These are phyloP conservation scores for Leccinum ponderosum DNA, from an alignment of 1,284 basidiomycete genomes.

Conservation along the genomic window DNA sequence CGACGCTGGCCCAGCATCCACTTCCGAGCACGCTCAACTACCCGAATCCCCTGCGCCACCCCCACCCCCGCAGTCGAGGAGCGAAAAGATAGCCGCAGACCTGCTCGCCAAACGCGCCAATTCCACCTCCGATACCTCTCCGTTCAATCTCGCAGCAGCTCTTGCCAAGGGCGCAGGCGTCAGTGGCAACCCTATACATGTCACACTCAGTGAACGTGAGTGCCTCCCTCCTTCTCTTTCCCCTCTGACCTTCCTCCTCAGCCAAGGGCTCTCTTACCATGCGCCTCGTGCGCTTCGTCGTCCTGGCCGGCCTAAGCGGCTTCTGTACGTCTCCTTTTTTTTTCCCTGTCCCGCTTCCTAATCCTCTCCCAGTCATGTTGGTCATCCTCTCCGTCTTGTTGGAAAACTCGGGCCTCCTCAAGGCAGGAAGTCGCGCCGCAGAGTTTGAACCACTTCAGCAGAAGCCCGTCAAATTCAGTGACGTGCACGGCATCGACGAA, in stretches of 20 bases:
- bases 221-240: conserved; percentile 7
- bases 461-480: conserved; percentile 84
- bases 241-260: conserved; percentile 27
- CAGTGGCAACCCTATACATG: conserved; percentile 65
- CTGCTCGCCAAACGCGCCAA: conserved; percentile 45
- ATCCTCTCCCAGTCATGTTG: conserved; percentile 59
- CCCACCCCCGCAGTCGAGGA: conserved; percentile 31
- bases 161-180: conserved; percentile 44
- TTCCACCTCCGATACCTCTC: conserved; percentile 6
- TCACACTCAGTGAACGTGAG: conserved; percentile 79
- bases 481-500: conserved; percentile 95
- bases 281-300: conserved; percentile 62
- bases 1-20: conserved; percentile 20
- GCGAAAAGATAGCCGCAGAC: conserved; percentile 58
- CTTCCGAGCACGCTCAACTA: conserved; percentile 3
- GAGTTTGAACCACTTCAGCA: conserved; percentile 79
- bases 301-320: conserved; percentile 46
- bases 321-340: conserved; percentile 47
- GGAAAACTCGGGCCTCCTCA: conserved; percentile 90
- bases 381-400: conserved; percentile 86
- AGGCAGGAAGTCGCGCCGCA: conserved; percentile 75
- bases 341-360: not conserved
- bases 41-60: conserved; percentile 25
- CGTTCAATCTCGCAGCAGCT: conserved; percentile 38
- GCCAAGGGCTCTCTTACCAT: conserved; percentile 68